Conservation (phyloP, 768 basidiomycete genomes). For the Dioszegia hungarica region DNA sequence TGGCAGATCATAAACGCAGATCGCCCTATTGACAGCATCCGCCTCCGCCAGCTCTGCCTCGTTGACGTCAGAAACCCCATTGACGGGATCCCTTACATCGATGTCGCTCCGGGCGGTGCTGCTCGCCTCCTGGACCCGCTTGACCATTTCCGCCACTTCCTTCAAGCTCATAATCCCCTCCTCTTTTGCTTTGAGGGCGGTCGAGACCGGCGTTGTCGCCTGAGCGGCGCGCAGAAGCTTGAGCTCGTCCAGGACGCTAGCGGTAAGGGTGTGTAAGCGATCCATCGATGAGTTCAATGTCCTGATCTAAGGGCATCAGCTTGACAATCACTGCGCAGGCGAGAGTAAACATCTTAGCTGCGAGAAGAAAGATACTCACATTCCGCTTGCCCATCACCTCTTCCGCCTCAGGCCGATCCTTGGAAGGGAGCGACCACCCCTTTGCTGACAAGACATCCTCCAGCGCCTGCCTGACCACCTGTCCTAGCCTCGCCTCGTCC, state of each 20-base stretch:
- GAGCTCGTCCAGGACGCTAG: background rate
- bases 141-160: background rate
- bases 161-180: background rate
- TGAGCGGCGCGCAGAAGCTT: background rate
- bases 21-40: background rate
- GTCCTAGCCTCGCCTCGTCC: slow-evolving; percentile 9
- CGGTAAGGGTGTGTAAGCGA: background rate
- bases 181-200: too few relatives aligned
- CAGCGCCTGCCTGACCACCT: slow-evolving; percentile 2
- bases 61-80: background rate
- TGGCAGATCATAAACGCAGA: background rate
- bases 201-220: too few relatives aligned
- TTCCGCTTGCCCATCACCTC: too few relatives aligned
- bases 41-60: background rate
- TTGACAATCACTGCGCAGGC: too few relatives aligned
- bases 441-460: slow-evolving; percentile 8
- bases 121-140: background rate
- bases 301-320: too few relatives aligned
- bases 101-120: too few relatives aligned
- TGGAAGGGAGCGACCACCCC: background rate
- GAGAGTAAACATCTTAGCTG: too few relatives aligned
- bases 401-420: too few relatives aligned
- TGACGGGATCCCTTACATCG: background rate
- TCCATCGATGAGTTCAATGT: too few relatives aligned
- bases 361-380: too few relatives aligned